Conservation (phyloP, 352 stramenopile genomes). For the Pythium plurisporium region DNA sequence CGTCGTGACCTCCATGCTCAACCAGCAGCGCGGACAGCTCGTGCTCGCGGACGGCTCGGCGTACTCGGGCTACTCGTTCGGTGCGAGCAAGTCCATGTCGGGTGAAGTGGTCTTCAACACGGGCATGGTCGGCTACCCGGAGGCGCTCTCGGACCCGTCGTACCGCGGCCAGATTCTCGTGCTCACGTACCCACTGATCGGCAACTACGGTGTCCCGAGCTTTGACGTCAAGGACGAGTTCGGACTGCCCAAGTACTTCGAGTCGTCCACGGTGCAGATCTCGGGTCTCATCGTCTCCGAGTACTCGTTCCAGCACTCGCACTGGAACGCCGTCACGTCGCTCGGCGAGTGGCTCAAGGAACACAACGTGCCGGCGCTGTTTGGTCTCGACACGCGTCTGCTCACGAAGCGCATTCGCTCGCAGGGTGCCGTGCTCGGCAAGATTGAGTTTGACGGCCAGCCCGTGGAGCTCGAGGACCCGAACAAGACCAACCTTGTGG, state of each 20-base stretch:
- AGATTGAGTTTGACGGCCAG: conserved; percentile 83
- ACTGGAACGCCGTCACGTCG: conserved; percentile 91
- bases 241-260: conserved; percentile 94
- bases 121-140: conserved; percentile 98
- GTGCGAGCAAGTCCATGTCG: conserved; percentile 70
- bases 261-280: conserved; percentile 95
- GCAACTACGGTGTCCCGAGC: conserved; percentile 97
- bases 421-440: conserved; percentile 91
- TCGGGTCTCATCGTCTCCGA: conserved; percentile 95
- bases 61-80: conserved; percentile 77
- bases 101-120: conserved; percentile 99
- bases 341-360: conserved; percentile 83
- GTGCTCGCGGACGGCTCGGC: conserved; percentile 79
- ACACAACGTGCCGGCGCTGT: conserved; percentile 93
- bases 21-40: conserved; percentile 49
- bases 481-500: conserved; percentile 73
- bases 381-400: conserved; percentile 96
- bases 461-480: conserved; percentile 1
- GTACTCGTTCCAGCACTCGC: conserved; percentile 96
- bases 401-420: conserved; percentile 99
- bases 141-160: conserved; percentile 97
- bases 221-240: conserved; percentile 87
- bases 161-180: conserved; percentile 97
- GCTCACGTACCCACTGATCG: conserved; percentile 96
- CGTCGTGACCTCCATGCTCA: conserved; percentile 33